These are phyloP conservation scores for Excoecaria agallocha DNA, from an alignment of 345 rosid species.

Conservation along the genomic window DNA sequence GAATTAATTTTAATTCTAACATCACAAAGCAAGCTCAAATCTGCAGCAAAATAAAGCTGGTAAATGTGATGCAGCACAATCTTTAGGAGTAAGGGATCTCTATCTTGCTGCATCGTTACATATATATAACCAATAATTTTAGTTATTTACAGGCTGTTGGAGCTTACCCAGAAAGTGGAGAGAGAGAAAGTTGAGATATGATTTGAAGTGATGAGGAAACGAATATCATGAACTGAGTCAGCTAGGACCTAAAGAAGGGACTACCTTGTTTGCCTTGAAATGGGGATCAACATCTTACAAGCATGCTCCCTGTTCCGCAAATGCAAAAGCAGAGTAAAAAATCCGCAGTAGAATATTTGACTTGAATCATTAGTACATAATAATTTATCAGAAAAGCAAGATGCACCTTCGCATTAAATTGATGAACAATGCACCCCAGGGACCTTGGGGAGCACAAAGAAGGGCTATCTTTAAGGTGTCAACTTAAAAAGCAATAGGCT, in stretches of 20 bases:
- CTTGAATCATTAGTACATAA: too few relatives aligned
- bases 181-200: not conserved
- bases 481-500: not conserved
- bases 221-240: not conserved
- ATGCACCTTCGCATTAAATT: not conserved
- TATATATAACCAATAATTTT: too few relatives aligned
- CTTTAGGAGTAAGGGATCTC: too few relatives aligned
- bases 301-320: not conserved
- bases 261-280: constrained; percentile 9
- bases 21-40: too few relatives aligned
- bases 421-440: not conserved
- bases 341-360: not conserved
- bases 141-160: not conserved
- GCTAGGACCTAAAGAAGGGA: not conserved
- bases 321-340: not conserved
- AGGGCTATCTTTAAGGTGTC: not conserved
- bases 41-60: too few relatives aligned
- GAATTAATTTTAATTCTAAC: too few relatives aligned
- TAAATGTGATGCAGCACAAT: too few relatives aligned
- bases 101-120: too few relatives aligned
- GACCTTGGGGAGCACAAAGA: not conserved
- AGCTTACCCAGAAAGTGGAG: not conserved
- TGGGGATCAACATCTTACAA: not conserved
- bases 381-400: too few relatives aligned
- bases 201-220: not conserved